Evolutionary conservation across 768 basidiomycete species (phyloP).

Genomic region (Tylopilus balloui): DNA sequence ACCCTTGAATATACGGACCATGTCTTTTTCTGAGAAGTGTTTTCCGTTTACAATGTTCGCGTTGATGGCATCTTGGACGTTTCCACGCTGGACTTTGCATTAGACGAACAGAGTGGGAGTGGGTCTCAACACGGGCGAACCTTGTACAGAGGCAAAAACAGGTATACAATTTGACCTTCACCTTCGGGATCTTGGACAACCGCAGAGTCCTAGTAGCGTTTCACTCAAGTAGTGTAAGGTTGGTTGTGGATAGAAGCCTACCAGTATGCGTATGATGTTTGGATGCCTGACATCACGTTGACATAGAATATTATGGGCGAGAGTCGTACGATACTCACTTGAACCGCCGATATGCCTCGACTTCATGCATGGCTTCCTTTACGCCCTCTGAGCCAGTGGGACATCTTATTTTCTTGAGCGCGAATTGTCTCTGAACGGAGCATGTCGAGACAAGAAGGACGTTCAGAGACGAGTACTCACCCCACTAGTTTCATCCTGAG

Average conservation of each 20-base stretch:
- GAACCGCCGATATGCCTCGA: constrained; percentile 93
- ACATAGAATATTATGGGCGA: not conserved
- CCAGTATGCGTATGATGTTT: constrained; percentile 94
- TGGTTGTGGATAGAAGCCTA: constrained; percentile 28
- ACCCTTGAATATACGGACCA: constrained; percentile 87
- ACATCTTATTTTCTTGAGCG: constrained; percentile 95
- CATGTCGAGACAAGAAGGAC: not conserved
- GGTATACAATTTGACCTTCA: constrained; percentile 91
- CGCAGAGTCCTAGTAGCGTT: constrained; percentile 69
- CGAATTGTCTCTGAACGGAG: constrained; percentile 71
- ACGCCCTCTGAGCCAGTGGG: constrained; percentile 85
- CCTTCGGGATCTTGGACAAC: constrained; percentile 92
- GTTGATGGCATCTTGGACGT: constrained; percentile 93
- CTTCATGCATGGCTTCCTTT: constrained; percentile 83
- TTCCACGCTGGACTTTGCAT: constrained; percentile 63
- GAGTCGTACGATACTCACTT: constrained; percentile 48
- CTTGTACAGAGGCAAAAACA: constrained; percentile 93
- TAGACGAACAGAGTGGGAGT: not conserved
- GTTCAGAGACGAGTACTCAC: constrained; percentile 39
- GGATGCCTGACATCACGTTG: constrained; percentile 58
- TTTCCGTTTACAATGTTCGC: constrained; percentile 76
- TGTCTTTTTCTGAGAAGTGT: constrained; percentile 82
- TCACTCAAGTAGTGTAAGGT: not conserved
- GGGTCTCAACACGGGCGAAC: constrained; percentile 34
- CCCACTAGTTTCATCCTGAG: constrained; percentile 81